Conservation (phyloP, 2,329 filamentous ascomycete genomes). For the Lasiodiplodia sp. region DNA sequence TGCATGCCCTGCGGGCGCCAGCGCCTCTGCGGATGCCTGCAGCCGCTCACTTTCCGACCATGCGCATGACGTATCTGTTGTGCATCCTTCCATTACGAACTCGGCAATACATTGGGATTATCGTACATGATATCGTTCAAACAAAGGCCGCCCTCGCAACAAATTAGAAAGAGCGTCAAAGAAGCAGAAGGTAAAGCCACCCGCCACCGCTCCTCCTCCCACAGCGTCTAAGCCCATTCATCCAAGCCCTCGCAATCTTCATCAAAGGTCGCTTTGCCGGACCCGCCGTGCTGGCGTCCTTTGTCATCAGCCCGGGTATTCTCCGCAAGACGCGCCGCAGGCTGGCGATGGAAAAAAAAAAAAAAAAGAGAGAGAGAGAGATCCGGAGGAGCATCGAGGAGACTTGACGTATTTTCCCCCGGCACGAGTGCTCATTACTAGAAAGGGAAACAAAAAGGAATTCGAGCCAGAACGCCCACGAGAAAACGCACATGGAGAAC, state of each 20-base stretch:
- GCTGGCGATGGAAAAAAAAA: neutral
- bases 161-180: constrained; percentile 20
- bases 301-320: neutral
- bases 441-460: constrained; percentile 10
- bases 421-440: constrained; percentile 24
- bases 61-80: constrained; percentile 13
- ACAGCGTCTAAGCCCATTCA: constrained; percentile 11
- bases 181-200: constrained; percentile 5
- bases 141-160: constrained; percentile 6
- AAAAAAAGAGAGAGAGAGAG: constrained; percentile 5
- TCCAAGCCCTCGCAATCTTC: neutral
- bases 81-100: constrained; percentile 15
- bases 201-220: constrained; percentile 1
- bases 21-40: constrained; percentile 17
- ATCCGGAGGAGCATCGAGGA: neutral
- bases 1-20: neutral
- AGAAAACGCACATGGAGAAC: constrained; percentile 17
- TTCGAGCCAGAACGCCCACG: constrained; percentile 17
- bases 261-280: constrained; percentile 23
- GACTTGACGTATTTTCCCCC: constrained; percentile 15
- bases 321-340: constrained; percentile 4
- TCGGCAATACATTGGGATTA: constrained; percentile 25
- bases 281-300: constrained; percentile 28
- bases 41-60: neutral
- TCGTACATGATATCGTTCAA: constrained; percentile 28